Conservation (phyloP, 1,139 yeast genomes). For the Lipomyces yarrowii region DNA sequence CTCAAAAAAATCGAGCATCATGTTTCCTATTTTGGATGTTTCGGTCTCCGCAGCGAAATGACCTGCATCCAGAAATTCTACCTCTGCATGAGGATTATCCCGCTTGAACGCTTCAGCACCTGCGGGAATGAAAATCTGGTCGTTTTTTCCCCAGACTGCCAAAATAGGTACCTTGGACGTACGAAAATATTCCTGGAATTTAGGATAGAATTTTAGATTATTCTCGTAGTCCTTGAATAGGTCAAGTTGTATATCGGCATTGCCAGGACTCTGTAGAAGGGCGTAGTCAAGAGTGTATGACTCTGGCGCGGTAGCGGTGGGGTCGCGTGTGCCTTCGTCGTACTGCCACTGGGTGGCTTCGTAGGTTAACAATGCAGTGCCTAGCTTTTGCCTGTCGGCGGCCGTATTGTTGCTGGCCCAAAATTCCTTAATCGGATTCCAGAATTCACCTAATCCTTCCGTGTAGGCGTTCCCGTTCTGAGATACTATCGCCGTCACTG, state of each 20-base stretch:
- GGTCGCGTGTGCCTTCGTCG: constrained; percentile 40
- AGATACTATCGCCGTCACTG: constrained; percentile 42
- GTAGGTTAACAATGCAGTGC: constrained; percentile 34
- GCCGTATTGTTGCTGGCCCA: constrained; percentile 40
- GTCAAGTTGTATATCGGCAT: constrained; percentile 42
- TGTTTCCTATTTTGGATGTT: constrained; percentile 41
- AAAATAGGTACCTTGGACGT: constrained; percentile 46
- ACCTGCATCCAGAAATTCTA: constrained; percentile 44
- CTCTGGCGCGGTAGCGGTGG: constrained; percentile 42
- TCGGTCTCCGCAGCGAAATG: constrained; percentile 49
- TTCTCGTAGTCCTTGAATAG: constrained; percentile 46
- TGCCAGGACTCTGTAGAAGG: constrained; percentile 40
- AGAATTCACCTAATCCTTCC: constrained; percentile 47
- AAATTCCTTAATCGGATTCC: constrained; percentile 44
- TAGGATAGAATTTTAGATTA: constrained; percentile 45
- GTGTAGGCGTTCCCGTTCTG: constrained; percentile 53
- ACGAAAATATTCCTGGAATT: constrained; percentile 46
- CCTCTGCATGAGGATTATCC: constrained; percentile 41
- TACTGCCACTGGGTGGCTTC: constrained; percentile 42
- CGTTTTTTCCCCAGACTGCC: constrained; percentile 51
- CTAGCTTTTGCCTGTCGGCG: constrained; percentile 28
- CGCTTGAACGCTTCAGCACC: constrained; percentile 47
- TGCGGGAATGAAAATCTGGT: constrained; percentile 42
- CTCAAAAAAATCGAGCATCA: constrained; percentile 34
- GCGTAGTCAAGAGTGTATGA: constrained; percentile 43